Conservation (phyloP, 2,329 filamentous ascomycete genomes). For the Neobulgaria alba region DNA sequence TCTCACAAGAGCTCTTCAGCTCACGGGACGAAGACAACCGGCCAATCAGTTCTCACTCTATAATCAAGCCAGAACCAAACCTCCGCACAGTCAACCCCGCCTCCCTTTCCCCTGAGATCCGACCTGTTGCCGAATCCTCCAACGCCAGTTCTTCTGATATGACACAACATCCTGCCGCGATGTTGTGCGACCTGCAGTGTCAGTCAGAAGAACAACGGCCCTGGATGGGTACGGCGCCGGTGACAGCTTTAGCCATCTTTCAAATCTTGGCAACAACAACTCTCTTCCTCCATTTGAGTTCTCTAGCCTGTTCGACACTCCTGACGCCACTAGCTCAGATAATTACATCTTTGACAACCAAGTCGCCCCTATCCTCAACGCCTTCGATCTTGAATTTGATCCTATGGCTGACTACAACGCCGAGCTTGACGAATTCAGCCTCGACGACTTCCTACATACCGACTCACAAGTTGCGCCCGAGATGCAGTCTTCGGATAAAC, state of each 20-base stretch:
- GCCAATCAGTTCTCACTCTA: slow-evolving; percentile 16
- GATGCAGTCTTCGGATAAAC: slow-evolving; percentile 29
- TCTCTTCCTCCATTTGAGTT: slow-evolving; percentile 57
- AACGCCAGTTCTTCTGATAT: slow-evolving; percentile 53
- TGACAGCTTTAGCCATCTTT: slow-evolving; percentile 19
- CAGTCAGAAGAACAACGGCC: slow-evolving; percentile 57
- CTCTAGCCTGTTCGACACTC: slow-evolving; percentile 62
- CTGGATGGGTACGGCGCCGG: slow-evolving; percentile 26
- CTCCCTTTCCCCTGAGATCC: slow-evolving; percentile 49
- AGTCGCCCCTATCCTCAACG: slow-evolving; percentile 66
- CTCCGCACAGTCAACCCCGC: slow-evolving; percentile 50
- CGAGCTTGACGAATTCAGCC: slow-evolving; percentile 43
- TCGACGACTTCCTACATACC: slow-evolving; percentile 44
- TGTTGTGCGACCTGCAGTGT: slow-evolving; percentile 99
- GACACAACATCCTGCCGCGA: slow-evolving; percentile 99
- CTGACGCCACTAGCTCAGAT: slow-evolving; percentile 62
- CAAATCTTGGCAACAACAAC: slow-evolving; percentile 44
- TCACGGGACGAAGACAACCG: slow-evolving; percentile 30
- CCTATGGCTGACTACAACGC: slow-evolving; percentile 53
- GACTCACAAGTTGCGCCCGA: slow-evolving; percentile 33
- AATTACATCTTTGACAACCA: slow-evolving; percentile 67
- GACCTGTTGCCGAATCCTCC: slow-evolving; percentile 40
- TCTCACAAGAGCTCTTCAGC: slow-evolving; percentile 43
- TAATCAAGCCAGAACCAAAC: slow-evolving; percentile 18
- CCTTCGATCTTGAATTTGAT: slow-evolving; percentile 58